Percentiles rank a stretch among this genome's conserved stretches.
Conservation (phyloP, 2,329 filamentous ascomycete species). For the Pseudogymnoascus sp. region DNA sequence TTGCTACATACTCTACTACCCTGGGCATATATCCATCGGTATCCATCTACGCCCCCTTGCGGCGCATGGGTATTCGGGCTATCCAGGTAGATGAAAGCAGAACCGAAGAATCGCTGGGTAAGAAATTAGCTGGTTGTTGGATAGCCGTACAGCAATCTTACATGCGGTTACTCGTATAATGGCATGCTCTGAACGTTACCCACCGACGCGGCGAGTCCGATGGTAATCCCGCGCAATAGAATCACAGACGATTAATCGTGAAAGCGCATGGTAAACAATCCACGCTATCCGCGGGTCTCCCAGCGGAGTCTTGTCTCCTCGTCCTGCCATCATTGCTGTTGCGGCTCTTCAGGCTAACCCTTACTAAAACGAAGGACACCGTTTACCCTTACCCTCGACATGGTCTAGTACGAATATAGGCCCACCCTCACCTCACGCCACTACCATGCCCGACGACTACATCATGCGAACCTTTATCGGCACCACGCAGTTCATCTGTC, state of each 20-base stretch:
- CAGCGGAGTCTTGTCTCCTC: not conserved
- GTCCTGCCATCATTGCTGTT: not conserved
- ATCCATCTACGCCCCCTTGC: not conserved
- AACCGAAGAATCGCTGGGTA: not conserved
- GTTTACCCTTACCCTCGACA: not conserved
- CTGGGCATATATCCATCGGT: not conserved
- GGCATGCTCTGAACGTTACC: not conserved
- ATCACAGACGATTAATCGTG: not conserved
- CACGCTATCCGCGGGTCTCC: not conserved
- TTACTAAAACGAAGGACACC: not conserved
- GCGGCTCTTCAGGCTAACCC: not conserved
- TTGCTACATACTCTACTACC: not conserved
- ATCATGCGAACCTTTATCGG: not conserved
- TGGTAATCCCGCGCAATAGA: not conserved
- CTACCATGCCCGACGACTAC: not conserved
- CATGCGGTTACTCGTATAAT: not conserved
- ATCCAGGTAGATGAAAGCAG: not conserved
- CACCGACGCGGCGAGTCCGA: not conserved
- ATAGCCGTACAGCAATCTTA: not conserved
- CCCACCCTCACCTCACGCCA: not conserved
- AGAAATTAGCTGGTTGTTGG: not conserved
- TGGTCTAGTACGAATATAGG: not conserved
- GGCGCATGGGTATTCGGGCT: not conserved
- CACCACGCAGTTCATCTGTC: not conserved
- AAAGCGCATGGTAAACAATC: not conserved